Base-by-base conservation (phyloP, 257 asterid species). In the Solanum rostratum region DNA sequence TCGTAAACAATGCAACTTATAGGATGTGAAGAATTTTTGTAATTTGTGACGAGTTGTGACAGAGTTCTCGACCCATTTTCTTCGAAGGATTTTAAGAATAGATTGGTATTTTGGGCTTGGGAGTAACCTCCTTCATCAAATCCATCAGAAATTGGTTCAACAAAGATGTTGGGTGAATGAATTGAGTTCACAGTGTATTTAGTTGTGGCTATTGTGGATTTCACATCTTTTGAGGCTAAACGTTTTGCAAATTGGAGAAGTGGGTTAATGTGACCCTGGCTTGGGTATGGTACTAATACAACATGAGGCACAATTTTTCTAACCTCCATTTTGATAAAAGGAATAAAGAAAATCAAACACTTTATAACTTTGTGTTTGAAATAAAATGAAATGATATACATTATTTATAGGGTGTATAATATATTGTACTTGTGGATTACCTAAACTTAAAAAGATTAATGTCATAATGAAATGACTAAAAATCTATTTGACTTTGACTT, bases 201-300 rank as follows among this genome's bases (percentile, higher is more conserved):
- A 20, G 97, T 91, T 84, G 95, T 88, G 88, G 97, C 93, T 22
- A 91, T 4, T 45, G 97, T 92, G 85, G 97, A 89, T 19, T 84
- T 86, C 53, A 92, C 84, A 49, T 93, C 94, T 85, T 91, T 92
- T 7, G 97, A 90, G 71, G 83, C 89, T 27, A 94, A 88, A 55
- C 95, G 94, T 65, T 94, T 94, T 5, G 94, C 92, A 80, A 92
- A 94, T 84, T 94, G 97, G 76, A 92, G 93, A 59, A 94, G 93
- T 16, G 97, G 97, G 80, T 94, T 94, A 16, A 94, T 92, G 92
- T 94, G 97, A 86, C 97, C 97, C 87, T 92, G 97, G 90, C 91
- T 84, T 1, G 97, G 97, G 81, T 92, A 92, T 2, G 97, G 97
- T 29, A 92, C 37, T 0, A 91, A 89, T n/a, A 94, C 39, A 0